Evolutionary conservation across 2,329 filamentous ascomycete species (phyloP).

Genomic region (Didymellaceae sp.): DNA sequence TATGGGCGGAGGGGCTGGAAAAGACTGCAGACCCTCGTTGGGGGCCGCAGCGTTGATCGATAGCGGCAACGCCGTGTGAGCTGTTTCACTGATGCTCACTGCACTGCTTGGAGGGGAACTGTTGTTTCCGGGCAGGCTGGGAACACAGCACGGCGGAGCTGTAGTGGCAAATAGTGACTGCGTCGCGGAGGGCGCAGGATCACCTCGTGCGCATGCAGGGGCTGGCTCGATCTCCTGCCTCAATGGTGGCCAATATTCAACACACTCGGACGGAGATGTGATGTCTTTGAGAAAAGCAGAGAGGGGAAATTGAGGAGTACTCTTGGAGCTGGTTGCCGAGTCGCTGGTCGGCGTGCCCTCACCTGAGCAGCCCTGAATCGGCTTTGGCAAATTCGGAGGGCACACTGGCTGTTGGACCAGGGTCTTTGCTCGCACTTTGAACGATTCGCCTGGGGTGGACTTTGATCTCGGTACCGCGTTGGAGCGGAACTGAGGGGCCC

Average conservation of each 20-base stretch:
- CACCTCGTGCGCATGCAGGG: background rate
- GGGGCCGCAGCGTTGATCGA: background rate
- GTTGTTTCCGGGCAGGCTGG: background rate
- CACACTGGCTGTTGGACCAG: background rate
- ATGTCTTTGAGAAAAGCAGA: constrained; percentile 25
- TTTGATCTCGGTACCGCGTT: constrained; percentile 13
- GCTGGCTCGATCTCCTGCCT: background rate
- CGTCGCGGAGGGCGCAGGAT: constrained; percentile 2
- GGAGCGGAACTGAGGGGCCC: constrained; percentile 32
- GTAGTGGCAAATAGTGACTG: constrained; percentile 16
- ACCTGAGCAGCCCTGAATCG: background rate
- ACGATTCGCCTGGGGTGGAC: background rate
- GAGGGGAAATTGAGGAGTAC: constrained; percentile 15
- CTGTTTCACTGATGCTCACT: background rate
- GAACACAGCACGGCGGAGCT: constrained; percentile 13
- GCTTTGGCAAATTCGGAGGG: background rate
- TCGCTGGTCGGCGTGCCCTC: background rate
- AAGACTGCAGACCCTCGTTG: background rate
- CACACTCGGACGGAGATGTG: constrained; percentile 2
- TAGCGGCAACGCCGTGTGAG: constrained; percentile 2
- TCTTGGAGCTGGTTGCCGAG: background rate
- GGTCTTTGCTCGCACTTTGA: background rate
- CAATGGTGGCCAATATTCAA: background rate
- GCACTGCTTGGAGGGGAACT: background rate
- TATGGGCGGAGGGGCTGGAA: background rate